A percentile compares a stretch with the other conserved stretches of the same genome.
Conservation (phyloP, 805 yeast species). For the Torulaspora gathmanii region DNA sequence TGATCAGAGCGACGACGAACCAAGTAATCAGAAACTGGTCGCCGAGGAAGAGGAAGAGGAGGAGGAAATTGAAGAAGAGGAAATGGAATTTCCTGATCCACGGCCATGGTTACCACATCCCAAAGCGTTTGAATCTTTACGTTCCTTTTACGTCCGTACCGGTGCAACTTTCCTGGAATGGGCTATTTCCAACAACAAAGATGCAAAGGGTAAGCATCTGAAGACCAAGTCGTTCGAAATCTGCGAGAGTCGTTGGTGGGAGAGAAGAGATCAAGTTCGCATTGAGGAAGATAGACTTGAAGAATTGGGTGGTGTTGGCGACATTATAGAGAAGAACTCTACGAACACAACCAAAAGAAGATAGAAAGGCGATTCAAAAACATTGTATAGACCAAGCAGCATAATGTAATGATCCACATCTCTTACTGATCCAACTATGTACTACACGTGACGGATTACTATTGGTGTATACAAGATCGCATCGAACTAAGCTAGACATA, state of each 20-base stretch:
- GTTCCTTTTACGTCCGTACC: constrained; percentile 80
- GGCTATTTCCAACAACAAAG: constrained; percentile 83
- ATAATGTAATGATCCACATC: neutral
- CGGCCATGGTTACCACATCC: constrained; percentile 98
- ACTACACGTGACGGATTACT: constrained; percentile 1
- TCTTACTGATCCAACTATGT: too few relatives aligned
- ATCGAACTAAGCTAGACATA: neutral
- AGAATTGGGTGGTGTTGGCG: constrained; percentile 87
- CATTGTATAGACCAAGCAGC: neutral
- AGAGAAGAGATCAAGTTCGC: constrained; percentile 88
- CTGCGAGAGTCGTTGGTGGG: constrained; percentile 97
- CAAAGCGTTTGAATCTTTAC: constrained; percentile 79
- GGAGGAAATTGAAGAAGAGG: constrained; percentile 48
- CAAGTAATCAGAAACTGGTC: constrained; percentile 39
- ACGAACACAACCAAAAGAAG: constrained; percentile 52
- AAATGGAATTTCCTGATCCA: constrained; percentile 76
- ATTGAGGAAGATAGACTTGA: constrained; percentile 84
- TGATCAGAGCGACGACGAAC: constrained; percentile 47
- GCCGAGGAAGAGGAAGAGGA: constrained; percentile 37
- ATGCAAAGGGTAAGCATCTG: constrained; percentile 82
- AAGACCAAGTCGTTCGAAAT: constrained; percentile 85
- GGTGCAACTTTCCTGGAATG: constrained; percentile 86
- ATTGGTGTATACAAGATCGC: neutral
- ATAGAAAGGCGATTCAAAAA: constrained; percentile 1
- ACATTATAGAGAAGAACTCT: constrained; percentile 70